Evolutionary conservation across 257 asterid species (phyloP).

Genomic region (Lycium ferocissimum): DNA sequence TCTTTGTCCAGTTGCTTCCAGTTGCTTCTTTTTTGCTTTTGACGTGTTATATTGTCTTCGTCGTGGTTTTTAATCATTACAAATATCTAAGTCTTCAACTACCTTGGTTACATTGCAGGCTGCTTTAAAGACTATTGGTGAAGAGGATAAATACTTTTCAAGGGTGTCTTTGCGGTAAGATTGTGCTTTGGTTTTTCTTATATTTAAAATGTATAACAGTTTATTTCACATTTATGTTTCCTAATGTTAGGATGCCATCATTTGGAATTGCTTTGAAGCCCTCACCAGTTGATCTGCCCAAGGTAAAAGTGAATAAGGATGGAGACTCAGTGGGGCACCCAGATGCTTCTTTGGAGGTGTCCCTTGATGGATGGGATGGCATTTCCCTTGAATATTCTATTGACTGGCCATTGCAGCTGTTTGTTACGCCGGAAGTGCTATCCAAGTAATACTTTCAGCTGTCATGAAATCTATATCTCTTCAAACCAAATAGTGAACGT

Average conservation of each 20-base stretch:
- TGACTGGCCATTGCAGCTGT: slow-evolving; percentile 97
- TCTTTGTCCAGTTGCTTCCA: slow-evolving; percentile 17
- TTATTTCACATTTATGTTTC: slow-evolving; percentile 36
- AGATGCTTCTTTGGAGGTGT: slow-evolving; percentile 69
- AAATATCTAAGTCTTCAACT: slow-evolving; percentile 12
- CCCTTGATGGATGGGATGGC: slow-evolving; percentile 97
- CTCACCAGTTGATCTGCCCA: slow-evolving; percentile 68
- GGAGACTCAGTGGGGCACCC: slow-evolving; percentile 62
- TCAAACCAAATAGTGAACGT: slow-evolving; percentile 5
- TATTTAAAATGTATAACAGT: slow-evolving; percentile 25
- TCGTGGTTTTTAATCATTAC: not conserved
- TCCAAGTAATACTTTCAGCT: slow-evolving; percentile 70
- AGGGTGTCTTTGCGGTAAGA: slow-evolving; percentile 85
- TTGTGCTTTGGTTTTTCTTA: slow-evolving; percentile 29
- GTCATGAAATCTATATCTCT: not conserved
- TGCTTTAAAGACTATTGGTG: slow-evolving; percentile 90
- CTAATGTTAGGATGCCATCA: slow-evolving; percentile 68
- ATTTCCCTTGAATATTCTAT: slow-evolving; percentile 90
- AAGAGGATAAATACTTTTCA: slow-evolving; percentile 87
- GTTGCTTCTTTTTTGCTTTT: slow-evolving; percentile 22
- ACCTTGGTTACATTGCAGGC: slow-evolving; percentile 64
- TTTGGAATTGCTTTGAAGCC: slow-evolving; percentile 70
- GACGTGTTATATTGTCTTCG: not conserved
- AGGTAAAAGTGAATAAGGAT: slow-evolving; percentile 67
- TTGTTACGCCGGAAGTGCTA: slow-evolving; percentile 88